phyloP scores from a whole-genome alignment of 805 yeast genomes.

The Komagataella phaffii region DNA sequence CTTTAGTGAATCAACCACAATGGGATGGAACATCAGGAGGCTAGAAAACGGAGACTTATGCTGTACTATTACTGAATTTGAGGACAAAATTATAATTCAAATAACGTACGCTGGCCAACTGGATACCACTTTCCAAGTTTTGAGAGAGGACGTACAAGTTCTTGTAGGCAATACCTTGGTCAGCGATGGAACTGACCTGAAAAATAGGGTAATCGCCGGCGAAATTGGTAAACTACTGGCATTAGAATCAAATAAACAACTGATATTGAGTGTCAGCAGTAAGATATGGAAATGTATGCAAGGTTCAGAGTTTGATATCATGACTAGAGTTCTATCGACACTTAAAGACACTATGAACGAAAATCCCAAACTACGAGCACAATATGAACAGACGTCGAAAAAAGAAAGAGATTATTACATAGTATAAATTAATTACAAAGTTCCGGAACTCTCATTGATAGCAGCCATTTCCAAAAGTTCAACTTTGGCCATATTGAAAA shows the following conservation, averaged over 20 bases:
- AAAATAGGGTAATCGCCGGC: slow-evolving; percentile 2
- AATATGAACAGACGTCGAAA: neutral
- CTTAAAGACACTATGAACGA: neutral
- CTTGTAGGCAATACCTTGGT: slow-evolving; percentile 17
- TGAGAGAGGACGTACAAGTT: slow-evolving; percentile 4
- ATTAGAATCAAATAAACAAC: neutral
- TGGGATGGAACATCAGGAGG: slow-evolving; percentile 2
- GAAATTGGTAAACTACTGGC: neutral
- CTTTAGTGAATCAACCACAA: slow-evolving; percentile 3
- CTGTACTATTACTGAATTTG: slow-evolving; percentile 13
- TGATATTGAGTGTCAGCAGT: neutral
- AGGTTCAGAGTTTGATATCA: neutral
- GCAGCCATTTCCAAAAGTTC: slow-evolving; percentile 89
- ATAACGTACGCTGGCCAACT: slow-evolving; percentile 28
- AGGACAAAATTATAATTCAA: slow-evolving; percentile 26
- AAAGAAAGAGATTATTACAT: neutral
- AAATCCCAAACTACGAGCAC: neutral
- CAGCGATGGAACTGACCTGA: slow-evolving; percentile 6
- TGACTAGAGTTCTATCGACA: neutral
- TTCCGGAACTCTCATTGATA: slow-evolving; percentile 35
- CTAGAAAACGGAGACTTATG: slow-evolving; percentile 9
- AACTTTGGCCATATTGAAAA: slow-evolving; percentile 49
- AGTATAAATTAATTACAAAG: neutral
- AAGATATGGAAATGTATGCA: neutral
- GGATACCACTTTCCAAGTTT: slow-evolving; percentile 23